Evolutionary conservation across 257 asterid species (phyloP).

Genomic region (Coffea eugenioides): DNA sequence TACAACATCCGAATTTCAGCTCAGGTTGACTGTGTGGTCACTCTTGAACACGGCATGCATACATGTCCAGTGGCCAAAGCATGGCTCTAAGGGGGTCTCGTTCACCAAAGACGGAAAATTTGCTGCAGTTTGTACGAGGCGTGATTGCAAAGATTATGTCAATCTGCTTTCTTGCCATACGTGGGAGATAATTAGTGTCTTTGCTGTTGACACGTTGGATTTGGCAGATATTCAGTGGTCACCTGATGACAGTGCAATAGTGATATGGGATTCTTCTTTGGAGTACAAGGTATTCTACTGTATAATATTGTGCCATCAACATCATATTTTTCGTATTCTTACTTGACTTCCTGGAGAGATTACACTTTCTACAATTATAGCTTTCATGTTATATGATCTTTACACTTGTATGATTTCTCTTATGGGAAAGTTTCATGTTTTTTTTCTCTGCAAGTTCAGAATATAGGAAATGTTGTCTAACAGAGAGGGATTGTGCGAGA

Average conservation of each 20-base stretch:
- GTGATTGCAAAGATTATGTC: conserved; percentile 96
- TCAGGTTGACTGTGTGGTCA: conserved; percentile 94
- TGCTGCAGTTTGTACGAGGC: conserved; percentile 97
- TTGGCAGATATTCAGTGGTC: conserved; percentile 97
- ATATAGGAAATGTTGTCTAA: neutral
- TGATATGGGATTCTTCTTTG: conserved; percentile 93
- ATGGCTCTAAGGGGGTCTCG: conserved; percentile 93
- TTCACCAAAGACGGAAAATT: conserved; percentile 94
- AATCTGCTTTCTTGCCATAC: conserved; percentile 83
- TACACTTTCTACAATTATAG: neutral
- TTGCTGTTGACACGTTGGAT: conserved; percentile 94
- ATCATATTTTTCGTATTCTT: neutral
- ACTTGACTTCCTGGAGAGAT: neutral
- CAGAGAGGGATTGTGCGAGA: neutral
- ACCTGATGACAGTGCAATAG: conserved; percentile 94
- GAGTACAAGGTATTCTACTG: conserved; percentile 78
- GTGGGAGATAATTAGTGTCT: conserved; percentile 95
- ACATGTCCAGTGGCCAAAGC: conserved; percentile 96
- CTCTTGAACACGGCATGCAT: conserved; percentile 89
- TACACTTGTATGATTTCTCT: no score
- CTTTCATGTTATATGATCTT: no score
- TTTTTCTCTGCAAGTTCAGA: neutral
- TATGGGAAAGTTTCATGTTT: neutral
- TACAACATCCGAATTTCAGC: conserved; percentile 92
- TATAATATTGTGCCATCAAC: neutral